These are phyloP conservation scores for Candida maesae DNA, from an alignment of 805 yeast species.

Conservation along the genomic window DNA sequence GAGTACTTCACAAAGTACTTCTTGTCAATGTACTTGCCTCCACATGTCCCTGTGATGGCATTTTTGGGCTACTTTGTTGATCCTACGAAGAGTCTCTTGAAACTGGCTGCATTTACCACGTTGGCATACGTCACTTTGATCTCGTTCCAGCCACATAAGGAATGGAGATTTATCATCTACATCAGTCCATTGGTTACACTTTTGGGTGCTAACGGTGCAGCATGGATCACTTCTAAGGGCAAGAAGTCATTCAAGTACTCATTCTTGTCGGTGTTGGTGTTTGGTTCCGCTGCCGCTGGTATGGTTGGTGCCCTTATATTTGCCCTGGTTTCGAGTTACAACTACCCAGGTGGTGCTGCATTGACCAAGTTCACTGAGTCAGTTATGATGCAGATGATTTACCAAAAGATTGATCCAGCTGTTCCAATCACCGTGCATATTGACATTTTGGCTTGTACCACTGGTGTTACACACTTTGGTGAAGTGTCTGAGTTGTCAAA, in stretches of 20 bases:
- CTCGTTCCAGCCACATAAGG: conserved; percentile 88
- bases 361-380: conserved; percentile 47
- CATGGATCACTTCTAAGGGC: conserved; percentile 27
- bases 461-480: conserved; percentile 77
- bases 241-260: conserved; percentile 15
- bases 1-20: conserved; percentile 56
- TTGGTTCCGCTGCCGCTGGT: conserved; percentile 33
- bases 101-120: conserved; percentile 48
- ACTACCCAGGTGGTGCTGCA: conserved; percentile 91
- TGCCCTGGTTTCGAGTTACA: conserved; percentile 61
- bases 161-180: conserved; percentile 87
- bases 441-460: conserved; percentile 81
- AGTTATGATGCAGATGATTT: conserved; percentile 22
- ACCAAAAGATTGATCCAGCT: conserved; percentile 13
- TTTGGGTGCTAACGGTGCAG: conserved; percentile 60
- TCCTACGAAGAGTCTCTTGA: conserved; percentile 32
- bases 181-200: conserved; percentile 64
- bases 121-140: conserved; percentile 53
- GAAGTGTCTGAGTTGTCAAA: conserved; percentile 40
- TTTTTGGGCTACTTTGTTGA: conserved; percentile 36
- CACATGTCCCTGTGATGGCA: conserved; percentile 40
- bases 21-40: conserved; percentile 41
- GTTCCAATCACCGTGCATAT: conserved; percentile 51
- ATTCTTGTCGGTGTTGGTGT: conserved; percentile 10
- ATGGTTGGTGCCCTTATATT: conserved; percentile 43